Evolutionary conservation across 2,329 filamentous ascomycete genomes (phyloP), one percentile per base, ranked within the genome.

Genomic region (Colletotrichum filicis): DNA sequence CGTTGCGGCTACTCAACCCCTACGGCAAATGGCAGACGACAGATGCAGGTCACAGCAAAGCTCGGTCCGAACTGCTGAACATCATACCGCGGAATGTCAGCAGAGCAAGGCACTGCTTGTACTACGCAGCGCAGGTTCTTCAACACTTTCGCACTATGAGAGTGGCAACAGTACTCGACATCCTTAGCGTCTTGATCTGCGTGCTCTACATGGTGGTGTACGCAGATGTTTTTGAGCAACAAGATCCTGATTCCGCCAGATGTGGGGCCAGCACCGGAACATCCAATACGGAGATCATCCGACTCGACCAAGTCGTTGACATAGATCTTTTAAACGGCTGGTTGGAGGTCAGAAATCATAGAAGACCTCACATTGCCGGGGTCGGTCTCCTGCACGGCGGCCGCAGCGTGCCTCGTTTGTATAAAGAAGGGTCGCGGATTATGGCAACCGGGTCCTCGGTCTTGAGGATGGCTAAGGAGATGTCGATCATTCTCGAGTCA

Each of bases 381-480:
- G 49, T 53, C n/a, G 49, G 49, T 53, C 49, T 53, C 49, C 19
- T 53, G 8, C 49, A 24, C n/a, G 12, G 49, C 22, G 11, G 46
- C 46, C 61, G 61, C 46, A 55, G 61, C 61, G 61, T 30, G 26
- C n/a, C 61, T 53, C 61, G 61, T 26, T 28, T 55, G 9, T 64
- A 55, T 3, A 64, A 64, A 55, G 61, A 55, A 35, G 61, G 12
- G 11, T 55, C 61, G 14, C 61, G 61, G 46, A 64, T 64, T 14
- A 64, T 64, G 42, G 61, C 61, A 28, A 55, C 8, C 19, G 60
- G 60, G 6, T 52, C 46, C 26, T 63, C 60, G 60, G 46, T 53
- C 42, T 63, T 46, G 42, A 63, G 26, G 46, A 55, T 63, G 60
- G 60, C 60, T 6, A 63, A 53, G 46, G 60, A 63, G 26, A 63